A percentile compares a stretch with the other conserved stretches of the same genome.
phyloP scores from a whole-genome alignment of 1,284 basidiomycete genomes.

The Psilocybe mexicana region DNA sequence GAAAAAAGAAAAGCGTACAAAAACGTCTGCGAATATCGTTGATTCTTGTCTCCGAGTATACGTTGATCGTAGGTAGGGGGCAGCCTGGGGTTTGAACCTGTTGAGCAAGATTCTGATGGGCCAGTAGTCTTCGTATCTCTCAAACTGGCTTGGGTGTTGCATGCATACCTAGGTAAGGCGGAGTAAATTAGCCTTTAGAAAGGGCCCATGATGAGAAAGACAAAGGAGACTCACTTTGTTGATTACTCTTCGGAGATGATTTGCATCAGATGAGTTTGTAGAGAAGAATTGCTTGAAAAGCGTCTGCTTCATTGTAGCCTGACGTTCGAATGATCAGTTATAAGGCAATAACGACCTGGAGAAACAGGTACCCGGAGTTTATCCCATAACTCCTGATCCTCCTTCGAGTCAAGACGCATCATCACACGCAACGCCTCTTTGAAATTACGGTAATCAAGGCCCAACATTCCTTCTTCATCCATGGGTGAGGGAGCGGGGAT shows the following conservation, averaged over 20 bases:
- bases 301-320: not conserved
- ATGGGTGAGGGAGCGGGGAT: not conserved
- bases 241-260: not conserved
- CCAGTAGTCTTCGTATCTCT: slow-evolving; percentile 15
- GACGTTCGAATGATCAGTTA: not conserved
- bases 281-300: not conserved
- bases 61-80: not conserved
- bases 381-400: slow-evolving; percentile 2
- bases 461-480: not conserved
- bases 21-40: slow-evolving; percentile 5
- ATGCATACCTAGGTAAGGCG: not conserved
- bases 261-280: not conserved
- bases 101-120: slow-evolving; percentile 17
- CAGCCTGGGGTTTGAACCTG: not conserved
- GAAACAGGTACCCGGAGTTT: slow-evolving; percentile 1
- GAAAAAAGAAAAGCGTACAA: slow-evolving; percentile 8
- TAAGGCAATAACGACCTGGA: not conserved
- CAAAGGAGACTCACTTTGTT: not conserved
- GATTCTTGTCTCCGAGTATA: slow-evolving; percentile 9
- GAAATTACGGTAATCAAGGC: not conserved
- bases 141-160: not conserved
- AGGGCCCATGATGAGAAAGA: not conserved
- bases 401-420: slow-evolving; percentile 1
- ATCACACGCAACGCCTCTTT: not conserved
- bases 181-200: not conserved